Conservation (phyloP, 1,284 basidiomycete species). For the Thecaphora thlaspeos region DNA sequence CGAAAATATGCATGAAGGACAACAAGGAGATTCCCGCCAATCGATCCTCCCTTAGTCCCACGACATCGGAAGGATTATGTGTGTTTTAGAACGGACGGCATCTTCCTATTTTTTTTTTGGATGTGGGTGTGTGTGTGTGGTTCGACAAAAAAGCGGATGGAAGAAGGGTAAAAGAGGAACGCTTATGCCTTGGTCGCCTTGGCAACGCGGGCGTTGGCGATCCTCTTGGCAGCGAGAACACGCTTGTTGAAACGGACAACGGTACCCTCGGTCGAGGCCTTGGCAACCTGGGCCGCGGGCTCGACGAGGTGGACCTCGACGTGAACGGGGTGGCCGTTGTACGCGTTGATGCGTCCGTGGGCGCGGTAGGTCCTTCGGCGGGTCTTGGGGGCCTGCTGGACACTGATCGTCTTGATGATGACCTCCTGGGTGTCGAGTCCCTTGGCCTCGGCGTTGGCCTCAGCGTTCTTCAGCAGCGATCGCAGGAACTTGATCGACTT, state of each 20-base stretch:
- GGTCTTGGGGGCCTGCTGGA: slow-evolving; percentile 99
- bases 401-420: slow-evolving; percentile 92
- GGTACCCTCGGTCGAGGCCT: slow-evolving; percentile 40
- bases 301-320: slow-evolving; percentile 67
- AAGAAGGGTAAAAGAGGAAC: neutral
- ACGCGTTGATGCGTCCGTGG: slow-evolving; percentile 74
- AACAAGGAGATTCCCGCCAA: too few relatives aligned
- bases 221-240: slow-evolving; percentile 53
- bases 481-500: slow-evolving; percentile 97
- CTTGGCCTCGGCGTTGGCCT: slow-evolving; percentile 98
- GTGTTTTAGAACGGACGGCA: too few relatives aligned
- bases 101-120: neutral
- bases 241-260: slow-evolving; percentile 53
- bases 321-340: slow-evolving; percentile 86
- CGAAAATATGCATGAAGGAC: too few relatives aligned
- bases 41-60: too few relatives aligned
- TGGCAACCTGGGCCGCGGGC: slow-evolving; percentile 54
- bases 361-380: slow-evolving; percentile 99
- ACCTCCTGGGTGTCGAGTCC: slow-evolving; percentile 90
- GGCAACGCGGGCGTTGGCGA: slow-evolving; percentile 44
- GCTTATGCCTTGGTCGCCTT: slow-evolving; percentile 19
- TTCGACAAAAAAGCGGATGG: slow-evolving; percentile 4
- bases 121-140: neutral
- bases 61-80: too few relatives aligned
- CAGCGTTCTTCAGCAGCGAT: slow-evolving; percentile 95